Evolutionary conservation across 2,329 filamentous ascomycete species (phyloP), one percentile per base, ranked within the genome.

Genomic region (Grosmannia serpens): DNA sequence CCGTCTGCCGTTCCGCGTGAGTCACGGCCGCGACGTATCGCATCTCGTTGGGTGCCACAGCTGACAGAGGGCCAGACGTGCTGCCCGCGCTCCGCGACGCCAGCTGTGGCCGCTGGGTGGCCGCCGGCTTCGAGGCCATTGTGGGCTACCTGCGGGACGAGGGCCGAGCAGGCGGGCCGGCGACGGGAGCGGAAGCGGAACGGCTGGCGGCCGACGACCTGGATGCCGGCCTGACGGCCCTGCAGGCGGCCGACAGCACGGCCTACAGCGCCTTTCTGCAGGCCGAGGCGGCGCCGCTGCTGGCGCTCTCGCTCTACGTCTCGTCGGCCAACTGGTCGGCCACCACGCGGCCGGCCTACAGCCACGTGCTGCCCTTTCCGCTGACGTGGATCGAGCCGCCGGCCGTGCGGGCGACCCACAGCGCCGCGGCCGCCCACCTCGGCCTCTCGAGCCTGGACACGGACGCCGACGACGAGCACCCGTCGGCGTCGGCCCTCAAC

Each of bases 241-340:
- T 66, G 7, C 74, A 77, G 64, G 65, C 66, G 41, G 79, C 79
- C 27, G 78, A 83, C 65, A 64, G 68, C 53, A 67, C 75, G 63
- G 83, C 77, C 61, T 78, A 80, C 72, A 76, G 82, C 41, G 81
- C 88, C 62, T 91, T 91, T 71, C 75, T 96, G 64, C 78, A 85
- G 68, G 81, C 85, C 29, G 84, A 86, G 60, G 89, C 87, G n/a
- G 83, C 85, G 55, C 83, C 87, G 35, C 81, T 97, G 61, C 71
- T 96, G 65, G 88, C 95, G 65, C 84, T 96, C 59, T 91, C 86
- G 56, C 85, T 97, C 65, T 97, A 95, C 71, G 87, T 94, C 62
- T 94, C 91, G 35, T 89, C 87, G 59, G 84, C 90, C 63, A 96
- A 97, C 75, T 99, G 94, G 81, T 78, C 84, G 58, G 76, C 79